A percentile compares a stretch with the other conserved stretches of the same genome.
Evolutionary conservation across 2,329 filamentous ascomycete genomes (phyloP).

Genomic region (Plenodomus biglobosus): DNA sequence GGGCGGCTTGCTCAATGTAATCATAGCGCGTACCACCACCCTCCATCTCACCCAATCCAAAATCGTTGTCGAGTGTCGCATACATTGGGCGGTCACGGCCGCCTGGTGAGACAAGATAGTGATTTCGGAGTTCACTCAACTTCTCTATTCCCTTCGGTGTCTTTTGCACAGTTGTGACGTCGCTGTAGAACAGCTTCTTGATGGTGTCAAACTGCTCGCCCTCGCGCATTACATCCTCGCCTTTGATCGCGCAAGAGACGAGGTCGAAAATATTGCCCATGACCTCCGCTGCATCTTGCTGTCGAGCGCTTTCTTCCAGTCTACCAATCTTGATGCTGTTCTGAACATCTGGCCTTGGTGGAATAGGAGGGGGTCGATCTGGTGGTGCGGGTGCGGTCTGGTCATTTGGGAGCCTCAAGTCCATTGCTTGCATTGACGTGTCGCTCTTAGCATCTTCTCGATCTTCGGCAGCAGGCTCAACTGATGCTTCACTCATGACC

Average conservation of each 20-base stretch:
- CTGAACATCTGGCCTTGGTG: constrained; percentile 52
- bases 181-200: constrained; percentile 52
- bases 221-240: constrained; percentile 64
- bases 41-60: constrained; percentile 74
- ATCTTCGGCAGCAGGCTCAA: constrained; percentile 4
- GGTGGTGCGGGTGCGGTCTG: constrained; percentile 39
- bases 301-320: constrained; percentile 62
- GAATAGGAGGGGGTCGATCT: constrained; percentile 59
- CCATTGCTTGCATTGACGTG: constrained; percentile 24
- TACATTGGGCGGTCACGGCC: constrained; percentile 69
- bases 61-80: constrained; percentile 79
- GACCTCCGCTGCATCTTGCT: constrained; percentile 96
- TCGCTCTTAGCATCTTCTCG: constrained; percentile 20
- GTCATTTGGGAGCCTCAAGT: constrained; percentile 14
- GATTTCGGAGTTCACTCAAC: constrained; percentile 61
- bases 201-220: constrained; percentile 81
- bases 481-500: constrained; percentile 16
- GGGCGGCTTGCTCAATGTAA: constrained; percentile 65
- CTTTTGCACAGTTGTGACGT: constrained; percentile 51
- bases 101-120: constrained; percentile 63
- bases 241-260: constrained; percentile 82
- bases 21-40: constrained; percentile 33
- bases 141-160: constrained; percentile 48
- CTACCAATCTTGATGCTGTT: constrained; percentile 46
- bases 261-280: constrained; percentile 91